phyloP scores from a whole-genome alignment of 2,329 filamentous ascomycete species.

The Ambrosiella cleistominuta region DNA sequence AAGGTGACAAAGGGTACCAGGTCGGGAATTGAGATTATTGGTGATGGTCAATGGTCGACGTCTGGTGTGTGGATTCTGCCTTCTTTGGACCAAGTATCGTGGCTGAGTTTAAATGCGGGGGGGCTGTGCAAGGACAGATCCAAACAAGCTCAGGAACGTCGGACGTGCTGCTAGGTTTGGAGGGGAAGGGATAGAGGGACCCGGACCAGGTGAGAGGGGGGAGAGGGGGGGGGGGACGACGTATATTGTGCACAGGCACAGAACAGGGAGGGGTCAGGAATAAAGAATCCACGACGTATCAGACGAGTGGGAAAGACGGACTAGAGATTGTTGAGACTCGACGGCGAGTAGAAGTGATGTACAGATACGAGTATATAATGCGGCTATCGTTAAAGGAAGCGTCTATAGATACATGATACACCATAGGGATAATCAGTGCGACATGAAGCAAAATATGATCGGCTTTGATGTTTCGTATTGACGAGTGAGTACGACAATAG shows the following conservation, averaged over 20 bases:
- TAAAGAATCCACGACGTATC: no score
- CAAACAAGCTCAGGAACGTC: constrained; percentile 5
- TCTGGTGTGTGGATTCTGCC: not conserved
- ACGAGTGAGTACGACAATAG: no score
- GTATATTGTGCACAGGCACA: constrained; percentile 1
- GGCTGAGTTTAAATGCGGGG: constrained; percentile 3
- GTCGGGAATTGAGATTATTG: not conserved
- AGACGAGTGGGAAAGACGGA: no score
- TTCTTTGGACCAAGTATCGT: constrained; percentile 4
- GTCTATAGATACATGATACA: no score
- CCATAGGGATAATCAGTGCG: no score
- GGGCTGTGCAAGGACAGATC: constrained; percentile 8
- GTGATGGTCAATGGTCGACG: not conserved
- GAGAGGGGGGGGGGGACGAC: not conserved
- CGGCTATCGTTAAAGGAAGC: no score
- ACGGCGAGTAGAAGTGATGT: no score
- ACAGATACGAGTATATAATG: no score
- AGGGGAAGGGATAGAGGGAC: not conserved
- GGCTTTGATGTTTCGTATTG: no score
- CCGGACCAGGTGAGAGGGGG: not conserved
- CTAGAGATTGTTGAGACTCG: no score
- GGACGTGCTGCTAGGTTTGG: not conserved
- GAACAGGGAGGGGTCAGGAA: not conserved
- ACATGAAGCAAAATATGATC: no score
- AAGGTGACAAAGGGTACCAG: not conserved